Conservation (phyloP, 2,329 filamentous ascomycete genomes). For the Macrophomina phaseolina region DNA sequence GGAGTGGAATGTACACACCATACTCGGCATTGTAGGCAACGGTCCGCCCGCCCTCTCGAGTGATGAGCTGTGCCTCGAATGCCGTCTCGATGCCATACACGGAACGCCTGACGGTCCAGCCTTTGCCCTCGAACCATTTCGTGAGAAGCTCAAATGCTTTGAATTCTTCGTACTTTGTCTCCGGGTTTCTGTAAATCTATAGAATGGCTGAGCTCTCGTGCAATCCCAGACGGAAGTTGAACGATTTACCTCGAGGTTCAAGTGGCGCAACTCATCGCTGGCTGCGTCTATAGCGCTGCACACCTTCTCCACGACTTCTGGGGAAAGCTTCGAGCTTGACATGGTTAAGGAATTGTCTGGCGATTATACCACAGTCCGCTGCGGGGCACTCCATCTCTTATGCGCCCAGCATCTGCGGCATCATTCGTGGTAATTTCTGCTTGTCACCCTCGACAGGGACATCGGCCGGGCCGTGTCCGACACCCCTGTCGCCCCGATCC, state of each 20-base stretch:
- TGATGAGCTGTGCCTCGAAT: constrained; percentile 55
- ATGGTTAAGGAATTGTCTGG: neutral
- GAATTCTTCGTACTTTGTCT: constrained; percentile 55
- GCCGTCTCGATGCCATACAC: constrained; percentile 60
- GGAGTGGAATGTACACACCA: constrained; percentile 28
- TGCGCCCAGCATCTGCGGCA: neutral
- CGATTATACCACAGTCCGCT: neutral
- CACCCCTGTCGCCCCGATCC: neutral
- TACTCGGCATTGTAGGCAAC: constrained; percentile 52
- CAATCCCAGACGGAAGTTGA: constrained; percentile 20
- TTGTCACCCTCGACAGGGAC: constrained; percentile 8
- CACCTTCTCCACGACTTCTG: neutral
- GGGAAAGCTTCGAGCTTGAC: neutral
- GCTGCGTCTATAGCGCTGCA: constrained; percentile 15
- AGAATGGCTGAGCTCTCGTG: constrained; percentile 35
- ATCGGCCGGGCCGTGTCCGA: constrained; percentile 15
- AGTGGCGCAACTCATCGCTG: constrained; percentile 12
- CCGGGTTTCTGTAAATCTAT: constrained; percentile 58
- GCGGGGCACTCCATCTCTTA: constrained; percentile 4
- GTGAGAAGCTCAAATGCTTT: constrained; percentile 59
- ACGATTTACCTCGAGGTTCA: constrained; percentile 9
- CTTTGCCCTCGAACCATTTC: constrained; percentile 52
- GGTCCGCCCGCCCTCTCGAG: constrained; percentile 52
- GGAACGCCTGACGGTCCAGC: constrained; percentile 59
- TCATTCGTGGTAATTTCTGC: neutral